phyloP scores from a whole-genome alignment of 345 rosid genomes.

The Heritiera fomes region DNA sequence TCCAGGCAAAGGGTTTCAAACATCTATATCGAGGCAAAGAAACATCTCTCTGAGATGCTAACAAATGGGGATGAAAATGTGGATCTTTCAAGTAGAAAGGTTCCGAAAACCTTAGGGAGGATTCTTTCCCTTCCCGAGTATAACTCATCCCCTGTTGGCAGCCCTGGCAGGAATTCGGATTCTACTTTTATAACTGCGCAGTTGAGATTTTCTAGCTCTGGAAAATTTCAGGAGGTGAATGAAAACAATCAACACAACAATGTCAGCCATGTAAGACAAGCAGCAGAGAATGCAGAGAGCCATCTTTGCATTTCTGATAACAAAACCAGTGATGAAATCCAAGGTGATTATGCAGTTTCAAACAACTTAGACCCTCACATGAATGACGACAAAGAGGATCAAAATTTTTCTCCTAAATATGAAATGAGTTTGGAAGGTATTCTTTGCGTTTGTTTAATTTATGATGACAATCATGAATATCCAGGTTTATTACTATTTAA shows the following conservation, averaged over 20 bases:
- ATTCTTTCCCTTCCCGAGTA: conserved; percentile 84
- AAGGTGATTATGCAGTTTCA: conserved; percentile 25
- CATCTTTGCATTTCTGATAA: conserved; percentile 40
- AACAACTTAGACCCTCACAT: conserved; percentile 28
- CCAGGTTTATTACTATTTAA: not conserved
- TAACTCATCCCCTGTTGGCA: conserved; percentile 57
- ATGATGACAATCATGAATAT: conserved; percentile 16
- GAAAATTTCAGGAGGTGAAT: conserved; percentile 35
- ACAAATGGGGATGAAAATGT: conserved; percentile 49
- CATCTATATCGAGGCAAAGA: conserved; percentile 90
- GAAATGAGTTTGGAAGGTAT: conserved; percentile 53
- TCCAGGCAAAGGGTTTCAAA: conserved; percentile 55
- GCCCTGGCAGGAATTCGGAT: conserved; percentile 66
- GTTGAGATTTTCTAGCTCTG: conserved; percentile 45
- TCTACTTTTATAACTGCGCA: conserved; percentile 48
- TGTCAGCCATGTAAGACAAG: conserved; percentile 34
- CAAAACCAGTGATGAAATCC: conserved; percentile 21
- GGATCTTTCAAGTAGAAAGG: conserved; percentile 44
- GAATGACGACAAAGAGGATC: conserved; percentile 38
- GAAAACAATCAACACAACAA: conserved; percentile 47
- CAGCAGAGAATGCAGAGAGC: conserved; percentile 22
- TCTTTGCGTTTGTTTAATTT: conserved; percentile 19
- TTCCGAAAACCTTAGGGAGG: conserved; percentile 68
- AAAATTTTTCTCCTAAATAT: conserved; percentile 25
- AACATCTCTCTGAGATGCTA: conserved; percentile 90